Evolutionary conservation across 2,329 filamentous ascomycete species (phyloP).

Genomic region (Claviceps spartinae): DNA sequence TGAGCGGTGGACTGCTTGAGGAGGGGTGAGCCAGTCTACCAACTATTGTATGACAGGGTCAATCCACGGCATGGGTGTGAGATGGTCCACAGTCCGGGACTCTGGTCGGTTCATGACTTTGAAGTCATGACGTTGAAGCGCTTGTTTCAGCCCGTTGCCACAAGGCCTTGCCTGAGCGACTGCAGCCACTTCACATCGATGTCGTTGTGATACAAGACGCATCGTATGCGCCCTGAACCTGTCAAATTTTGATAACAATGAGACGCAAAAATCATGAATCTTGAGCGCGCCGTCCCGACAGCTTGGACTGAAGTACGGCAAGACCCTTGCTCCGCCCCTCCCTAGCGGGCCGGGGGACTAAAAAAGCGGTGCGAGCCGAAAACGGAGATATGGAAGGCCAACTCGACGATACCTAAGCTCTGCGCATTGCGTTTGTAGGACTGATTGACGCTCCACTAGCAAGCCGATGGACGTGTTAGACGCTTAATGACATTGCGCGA

Average conservation of each 20-base stretch:
- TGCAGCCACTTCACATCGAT: neutral
- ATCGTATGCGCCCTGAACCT: neutral
- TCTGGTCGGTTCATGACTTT: neutral
- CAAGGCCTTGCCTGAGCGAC: neutral
- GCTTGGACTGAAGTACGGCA: conserved; percentile 10
- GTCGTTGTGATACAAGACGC: neutral
- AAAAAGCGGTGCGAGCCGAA: conserved; percentile 25
- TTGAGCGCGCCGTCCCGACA: conserved; percentile 6
- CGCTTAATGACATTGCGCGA: conserved; percentile 14
- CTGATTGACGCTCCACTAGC: conserved; percentile 9
- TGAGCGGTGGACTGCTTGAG: conserved; percentile 6
- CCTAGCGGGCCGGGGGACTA: conserved; percentile 10
- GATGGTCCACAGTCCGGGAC: neutral
- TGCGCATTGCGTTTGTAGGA: neutral
- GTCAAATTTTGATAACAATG: neutral
- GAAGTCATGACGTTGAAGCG: neutral
- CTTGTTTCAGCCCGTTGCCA: neutral
- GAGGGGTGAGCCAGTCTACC: conserved; percentile 1
- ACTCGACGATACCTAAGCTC: neutral
- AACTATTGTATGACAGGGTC: conserved; percentile 2
- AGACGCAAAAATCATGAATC: neutral
- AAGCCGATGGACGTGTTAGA: conserved; percentile 20
- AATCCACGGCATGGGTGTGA: neutral
- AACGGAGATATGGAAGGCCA: conserved; percentile 11
- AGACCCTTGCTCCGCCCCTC: conserved; percentile 13